Conservation (phyloP, 2,329 filamentous ascomycete genomes). For the Lithohypha guttulata region DNA sequence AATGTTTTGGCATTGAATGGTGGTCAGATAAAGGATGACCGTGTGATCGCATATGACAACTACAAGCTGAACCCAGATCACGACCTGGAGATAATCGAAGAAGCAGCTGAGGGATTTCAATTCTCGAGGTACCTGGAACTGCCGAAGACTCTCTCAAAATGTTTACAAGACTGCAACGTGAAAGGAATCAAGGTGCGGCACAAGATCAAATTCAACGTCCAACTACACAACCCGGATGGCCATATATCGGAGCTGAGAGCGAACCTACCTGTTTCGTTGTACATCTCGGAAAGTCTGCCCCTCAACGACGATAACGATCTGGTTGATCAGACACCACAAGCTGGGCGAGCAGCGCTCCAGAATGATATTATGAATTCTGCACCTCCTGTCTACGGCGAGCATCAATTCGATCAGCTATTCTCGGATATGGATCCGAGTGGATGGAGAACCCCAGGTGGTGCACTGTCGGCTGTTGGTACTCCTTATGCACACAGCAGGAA, state of each 20-base stretch:
- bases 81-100: constrained; percentile 42
- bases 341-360: constrained; percentile 39
- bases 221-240: constrained; percentile 87
- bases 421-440: constrained; percentile 72
- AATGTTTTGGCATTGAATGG: constrained; percentile 21
- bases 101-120: constrained; percentile 51
- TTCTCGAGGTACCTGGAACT: constrained; percentile 54
- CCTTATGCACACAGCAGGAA: constrained; percentile 62
- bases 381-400: constrained; percentile 86
- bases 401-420: constrained; percentile 81
- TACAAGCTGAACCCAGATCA: constrained; percentile 58
- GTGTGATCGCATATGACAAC: constrained; percentile 57
- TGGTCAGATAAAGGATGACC: constrained; percentile 43
- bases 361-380: constrained; percentile 55
- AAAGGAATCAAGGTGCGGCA: constrained; percentile 86
- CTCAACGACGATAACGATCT: constrained; percentile 81
- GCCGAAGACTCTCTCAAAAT: constrained; percentile 69
- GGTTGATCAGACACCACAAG: constrained; percentile 47
- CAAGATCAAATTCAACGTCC: constrained; percentile 82
- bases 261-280: constrained; percentile 80
- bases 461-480: constrained; percentile 61
- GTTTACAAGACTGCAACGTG: constrained; percentile 80
- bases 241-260: constrained; percentile 78
- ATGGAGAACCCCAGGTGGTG: constrained; percentile 63
- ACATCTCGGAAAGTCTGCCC: constrained; percentile 88